A percentile compares a stretch with the other conserved stretches of the same genome.
Evolutionary conservation across 129 eudicot species (phyloP).

Genomic region (Flaveria ramosissima): DNA sequence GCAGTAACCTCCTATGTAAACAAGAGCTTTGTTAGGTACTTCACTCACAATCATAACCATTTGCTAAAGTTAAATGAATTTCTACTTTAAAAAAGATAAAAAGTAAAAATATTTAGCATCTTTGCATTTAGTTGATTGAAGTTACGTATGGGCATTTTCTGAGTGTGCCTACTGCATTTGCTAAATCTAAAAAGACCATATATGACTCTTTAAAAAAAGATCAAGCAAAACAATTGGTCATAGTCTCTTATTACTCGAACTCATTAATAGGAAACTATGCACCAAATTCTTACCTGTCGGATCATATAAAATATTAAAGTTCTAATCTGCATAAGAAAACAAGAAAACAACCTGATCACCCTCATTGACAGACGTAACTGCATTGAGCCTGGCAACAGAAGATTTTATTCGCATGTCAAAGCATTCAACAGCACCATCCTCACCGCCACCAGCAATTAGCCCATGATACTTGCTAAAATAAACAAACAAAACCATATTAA

Average conservation of each 20-base stretch:
- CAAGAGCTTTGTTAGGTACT: not conserved
- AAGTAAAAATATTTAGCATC: not conserved
- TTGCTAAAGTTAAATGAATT: not conserved
- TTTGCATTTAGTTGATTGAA: not conserved
- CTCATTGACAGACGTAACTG: slow-evolving; percentile 55
- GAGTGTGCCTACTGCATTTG: not conserved
- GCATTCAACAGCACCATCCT: slow-evolving; percentile 97
- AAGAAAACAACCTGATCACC: slow-evolving; percentile 46
- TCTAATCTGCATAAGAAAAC: slow-evolving; percentile 4
- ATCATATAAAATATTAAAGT: not conserved
- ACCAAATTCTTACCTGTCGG: not conserved
- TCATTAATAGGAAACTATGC: not conserved
- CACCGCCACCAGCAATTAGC: slow-evolving; percentile 96
- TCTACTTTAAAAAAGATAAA: slow-evolving; percentile 2
- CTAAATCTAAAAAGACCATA: not conserved
- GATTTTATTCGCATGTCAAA: slow-evolving; percentile 85
- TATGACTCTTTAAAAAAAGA: not conserved
- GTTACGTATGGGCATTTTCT: not conserved
- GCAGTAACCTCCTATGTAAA: slow-evolving; percentile 76
- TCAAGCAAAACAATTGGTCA: not conserved
- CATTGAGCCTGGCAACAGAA: slow-evolving; percentile 79
- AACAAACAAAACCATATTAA: slow-evolving; percentile 7
- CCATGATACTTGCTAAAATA: slow-evolving; percentile 81
- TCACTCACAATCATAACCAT: slow-evolving; percentile 9
- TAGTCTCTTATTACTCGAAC: slow-evolving; percentile 1